Base-by-base conservation (phyloP, 768 basidiomycete genomes). In the Auricularia auricula-judae region DNA sequence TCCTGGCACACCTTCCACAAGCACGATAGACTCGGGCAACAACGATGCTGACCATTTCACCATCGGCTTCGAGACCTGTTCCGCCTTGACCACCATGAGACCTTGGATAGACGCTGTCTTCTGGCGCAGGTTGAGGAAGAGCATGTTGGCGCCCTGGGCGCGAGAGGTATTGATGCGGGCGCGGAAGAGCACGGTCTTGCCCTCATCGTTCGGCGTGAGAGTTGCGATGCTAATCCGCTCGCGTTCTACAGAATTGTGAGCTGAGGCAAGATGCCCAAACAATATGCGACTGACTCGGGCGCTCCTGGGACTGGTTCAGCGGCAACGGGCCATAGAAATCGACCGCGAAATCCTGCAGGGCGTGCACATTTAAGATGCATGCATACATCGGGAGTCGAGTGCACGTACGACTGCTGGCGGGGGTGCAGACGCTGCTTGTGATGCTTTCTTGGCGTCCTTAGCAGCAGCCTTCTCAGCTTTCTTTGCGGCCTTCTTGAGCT, bases 11-110 rank as follows among this genome's bases (percentile, higher is more conserved):
- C 68, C 68, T 75, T 94, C 88, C 4, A 96, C 88, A 29, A 95
- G 84, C 4, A 98, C 88, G 71, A 99, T 94, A 65, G 88, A 91
- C 78, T 99, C 97, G 70, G 84, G 83, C 34, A 87, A 79, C 61
- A 98, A 76, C 33, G 83, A 72, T 21, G 86, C 86, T 18, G 87
- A 84, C 89, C 90, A 98, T 76, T 93, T 97, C 44, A 93, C 84
- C 97, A 99, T 99, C 74, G 96, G 94, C 76, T 95, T 98, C 67
- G 92, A 95, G 34, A 98, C 82, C 70, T 84, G 86, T 58, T 84
- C 88, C 11, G 85, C 82, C 10, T 87, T 78, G 29, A 89, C 84
- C 60, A 79, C 75, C 66, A 96, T 78, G 47, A 98, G 78, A 42
- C 89, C 94, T 73, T 98, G 96, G 8, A 99, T 86, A 0, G 95